These are phyloP conservation scores for Xylariaceae sp. DNA, from an alignment of 2,329 filamentous ascomycete genomes.

Conservation along the genomic window DNA sequence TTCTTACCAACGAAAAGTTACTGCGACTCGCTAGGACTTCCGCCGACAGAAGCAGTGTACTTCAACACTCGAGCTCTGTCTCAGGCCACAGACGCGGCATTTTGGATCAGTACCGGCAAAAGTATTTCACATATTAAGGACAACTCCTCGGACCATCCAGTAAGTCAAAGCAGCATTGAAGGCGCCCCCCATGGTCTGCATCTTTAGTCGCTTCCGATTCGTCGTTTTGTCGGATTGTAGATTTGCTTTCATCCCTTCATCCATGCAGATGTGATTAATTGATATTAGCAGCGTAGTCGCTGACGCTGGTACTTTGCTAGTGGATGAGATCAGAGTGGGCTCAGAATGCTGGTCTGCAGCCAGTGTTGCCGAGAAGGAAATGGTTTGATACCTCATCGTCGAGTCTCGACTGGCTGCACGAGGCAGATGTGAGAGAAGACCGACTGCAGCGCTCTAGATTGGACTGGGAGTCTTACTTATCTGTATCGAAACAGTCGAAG, in stretches of 20 bases:
- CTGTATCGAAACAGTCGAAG: not conserved
- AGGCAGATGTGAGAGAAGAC: too few species aligned
- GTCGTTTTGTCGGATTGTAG: too few species aligned
- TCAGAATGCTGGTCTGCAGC: too few species aligned
- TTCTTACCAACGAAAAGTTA: conserved; percentile 32
- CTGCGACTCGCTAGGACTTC: conserved; percentile 28
- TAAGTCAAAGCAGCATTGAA: too few species aligned
- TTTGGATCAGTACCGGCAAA: conserved; percentile 24
- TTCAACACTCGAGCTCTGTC: conserved; percentile 2
- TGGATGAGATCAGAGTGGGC: not conserved
- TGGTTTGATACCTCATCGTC: too few species aligned
- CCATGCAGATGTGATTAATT: too few species aligned
- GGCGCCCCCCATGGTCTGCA: too few species aligned
- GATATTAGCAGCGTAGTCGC: conserved; percentile 1
- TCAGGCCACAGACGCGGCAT: conserved; percentile 9
- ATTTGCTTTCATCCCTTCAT: too few species aligned
- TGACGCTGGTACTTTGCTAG: not conserved
- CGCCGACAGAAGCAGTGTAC: conserved; percentile 16
- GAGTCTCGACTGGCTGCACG: too few species aligned
- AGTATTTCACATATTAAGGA: conserved; percentile 17
- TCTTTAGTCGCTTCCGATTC: too few species aligned
- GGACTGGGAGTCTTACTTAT: conserved; percentile 4
- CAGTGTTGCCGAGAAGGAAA: too few species aligned
- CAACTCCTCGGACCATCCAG: conserved; percentile 18
- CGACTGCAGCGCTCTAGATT: conserved; percentile 3